A percentile compares a stretch with the other conserved stretches of the same genome.
Evolutionary conservation across 1,284 basidiomycete species (phyloP).

Genomic region (Phenoliferia sp.): DNA sequence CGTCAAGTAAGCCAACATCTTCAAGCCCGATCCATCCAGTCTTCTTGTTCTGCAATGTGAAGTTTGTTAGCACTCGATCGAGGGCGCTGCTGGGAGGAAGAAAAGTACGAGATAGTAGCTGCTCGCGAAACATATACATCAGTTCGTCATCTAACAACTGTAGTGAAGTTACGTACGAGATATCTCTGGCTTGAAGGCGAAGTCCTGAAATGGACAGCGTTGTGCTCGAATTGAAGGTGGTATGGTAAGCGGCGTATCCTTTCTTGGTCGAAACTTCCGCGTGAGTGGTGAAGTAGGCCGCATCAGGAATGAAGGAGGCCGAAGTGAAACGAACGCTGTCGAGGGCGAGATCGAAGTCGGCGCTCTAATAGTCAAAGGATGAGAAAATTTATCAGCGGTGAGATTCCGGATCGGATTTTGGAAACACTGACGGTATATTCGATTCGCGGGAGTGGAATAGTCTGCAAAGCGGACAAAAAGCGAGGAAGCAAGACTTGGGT

Average conservation of each 20-base stretch:
- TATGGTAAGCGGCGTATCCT: conserved; percentile 21
- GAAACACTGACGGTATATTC: conserved; percentile 41
- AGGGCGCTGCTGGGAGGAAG: no score
- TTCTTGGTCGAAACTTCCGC: conserved; percentile 41
- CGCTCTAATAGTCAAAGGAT: no score
- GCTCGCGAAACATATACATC: no score
- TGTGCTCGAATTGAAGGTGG: conserved; percentile 19
- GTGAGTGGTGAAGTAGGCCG: conserved; percentile 45
- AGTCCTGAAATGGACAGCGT: conserved; percentile 27
- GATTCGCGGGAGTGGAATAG: conserved; percentile 47
- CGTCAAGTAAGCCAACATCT: conserved; percentile 38
- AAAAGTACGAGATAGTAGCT: no score
- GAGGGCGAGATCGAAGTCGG: conserved; percentile 30
- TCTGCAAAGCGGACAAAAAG: conserved; percentile 45
- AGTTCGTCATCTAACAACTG: conserved; percentile 44
- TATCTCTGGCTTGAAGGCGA: conserved; percentile 43
- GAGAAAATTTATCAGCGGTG: no score
- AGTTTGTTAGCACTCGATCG: no score
- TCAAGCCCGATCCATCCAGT: conserved; percentile 38
- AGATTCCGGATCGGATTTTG: neutral
- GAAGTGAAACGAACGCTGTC: conserved; percentile 19
- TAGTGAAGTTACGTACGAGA: conserved; percentile 40
- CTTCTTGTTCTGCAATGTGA: no score
- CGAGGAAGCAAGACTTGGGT: conserved; percentile 47
- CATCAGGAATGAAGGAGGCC: conserved; percentile 48